Evolutionary conservation across 2,329 filamentous ascomycete genomes (phyloP).

Genomic region (Coleophoma cylindrospora): DNA sequence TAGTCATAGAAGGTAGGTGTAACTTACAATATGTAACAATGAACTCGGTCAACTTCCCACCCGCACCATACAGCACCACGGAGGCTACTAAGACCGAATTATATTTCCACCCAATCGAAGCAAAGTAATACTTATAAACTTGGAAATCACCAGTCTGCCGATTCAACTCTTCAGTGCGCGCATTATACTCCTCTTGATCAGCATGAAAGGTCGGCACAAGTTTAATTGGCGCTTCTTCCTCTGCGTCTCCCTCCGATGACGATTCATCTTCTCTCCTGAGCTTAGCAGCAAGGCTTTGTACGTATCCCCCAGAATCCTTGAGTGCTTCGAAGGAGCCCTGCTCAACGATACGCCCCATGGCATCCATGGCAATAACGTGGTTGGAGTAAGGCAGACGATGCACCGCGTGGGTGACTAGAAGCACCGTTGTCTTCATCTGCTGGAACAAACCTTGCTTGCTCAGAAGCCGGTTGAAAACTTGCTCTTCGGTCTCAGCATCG

Average conservation of each 20-base stretch:
- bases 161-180: conserved; percentile 31
- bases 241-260: not conserved
- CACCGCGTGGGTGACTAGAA: conserved; percentile 20
- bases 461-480: conserved; percentile 5
- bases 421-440: conserved; percentile 26
- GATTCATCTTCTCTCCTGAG: not conserved
- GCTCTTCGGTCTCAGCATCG: conserved; percentile 8
- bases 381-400: conserved; percentile 31
- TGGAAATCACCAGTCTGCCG: conserved; percentile 36
- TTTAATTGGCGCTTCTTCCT: no score
- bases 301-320: conserved; percentile 4
- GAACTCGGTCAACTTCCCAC: no score
- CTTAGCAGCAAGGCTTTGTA: conserved; percentile 10
- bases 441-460: conserved; percentile 9
- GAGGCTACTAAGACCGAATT: no score
- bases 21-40: no score
- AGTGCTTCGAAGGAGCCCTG: conserved; percentile 25
- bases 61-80: no score
- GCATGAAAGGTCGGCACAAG: conserved; percentile 17
- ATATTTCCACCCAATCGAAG: conserved; percentile 11
- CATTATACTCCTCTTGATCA: conserved; percentile 22
- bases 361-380: conserved; percentile 28
- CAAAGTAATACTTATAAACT: conserved; percentile 24
- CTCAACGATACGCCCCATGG: conserved; percentile 21
- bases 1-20: no score